These are phyloP conservation scores for Aquilaria yunnanensis DNA, from an alignment of 345 rosid genomes.

Conservation along the genomic window DNA sequence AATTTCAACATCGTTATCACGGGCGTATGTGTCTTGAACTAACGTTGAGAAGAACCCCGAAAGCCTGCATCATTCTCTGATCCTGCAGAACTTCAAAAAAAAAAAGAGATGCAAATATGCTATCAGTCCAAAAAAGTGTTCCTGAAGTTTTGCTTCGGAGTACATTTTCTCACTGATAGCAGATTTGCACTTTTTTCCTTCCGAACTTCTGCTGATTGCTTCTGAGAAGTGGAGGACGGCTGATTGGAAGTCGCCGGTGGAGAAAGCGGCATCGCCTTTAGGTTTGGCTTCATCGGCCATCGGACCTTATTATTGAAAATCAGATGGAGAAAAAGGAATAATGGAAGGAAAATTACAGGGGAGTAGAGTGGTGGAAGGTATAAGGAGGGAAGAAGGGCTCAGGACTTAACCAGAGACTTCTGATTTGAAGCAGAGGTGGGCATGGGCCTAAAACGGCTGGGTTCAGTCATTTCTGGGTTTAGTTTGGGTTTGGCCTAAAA, in stretches of 20 bases:
- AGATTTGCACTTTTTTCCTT: too few relatives aligned
- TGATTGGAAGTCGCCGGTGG: slow-evolving; percentile 71
- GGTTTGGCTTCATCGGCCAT: slow-evolving; percentile 89
- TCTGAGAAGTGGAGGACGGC: slow-evolving; percentile 81
- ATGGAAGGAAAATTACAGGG: neutral
- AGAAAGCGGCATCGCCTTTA: slow-evolving; percentile 91
- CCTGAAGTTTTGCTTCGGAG: too few relatives aligned
- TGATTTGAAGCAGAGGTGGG: neutral
- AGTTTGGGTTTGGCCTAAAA: too few relatives aligned
- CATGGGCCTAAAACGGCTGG: too few relatives aligned
- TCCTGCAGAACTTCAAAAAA: slow-evolving; percentile 40
- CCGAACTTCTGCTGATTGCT: slow-evolving; percentile 37
- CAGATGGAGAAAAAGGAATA: neutral
- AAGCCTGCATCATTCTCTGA: slow-evolving; percentile 90
- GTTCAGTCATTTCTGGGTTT: too few relatives aligned
- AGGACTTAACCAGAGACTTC: slow-evolving; percentile 8
- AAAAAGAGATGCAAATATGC: too few relatives aligned
- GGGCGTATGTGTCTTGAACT: slow-evolving; percentile 34
- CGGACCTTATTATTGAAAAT: slow-evolving; percentile 11
- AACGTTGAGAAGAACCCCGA: slow-evolving; percentile 79
- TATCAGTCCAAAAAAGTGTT: too few relatives aligned
- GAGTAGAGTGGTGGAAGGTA: neutral
- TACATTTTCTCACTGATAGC: too few relatives aligned
- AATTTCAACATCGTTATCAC: slow-evolving; percentile 47
- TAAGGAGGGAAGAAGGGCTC: neutral